Percentiles rank a stretch among this genome's conserved stretches.
phyloP scores from a whole-genome alignment of 106 monocot species.

The Dendrobium nobile region DNA sequence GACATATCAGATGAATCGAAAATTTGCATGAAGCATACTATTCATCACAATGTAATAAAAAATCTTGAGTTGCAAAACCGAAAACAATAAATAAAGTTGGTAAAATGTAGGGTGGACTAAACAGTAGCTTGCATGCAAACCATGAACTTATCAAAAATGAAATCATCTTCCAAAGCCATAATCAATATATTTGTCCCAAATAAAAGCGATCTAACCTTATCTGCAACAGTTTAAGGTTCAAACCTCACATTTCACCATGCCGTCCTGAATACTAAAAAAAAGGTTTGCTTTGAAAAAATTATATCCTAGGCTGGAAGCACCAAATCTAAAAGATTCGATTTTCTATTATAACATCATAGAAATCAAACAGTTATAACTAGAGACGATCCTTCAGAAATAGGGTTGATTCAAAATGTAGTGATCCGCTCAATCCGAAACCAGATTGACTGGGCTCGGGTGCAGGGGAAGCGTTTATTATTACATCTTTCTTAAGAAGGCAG shows the following conservation, averaged over 20 bases:
- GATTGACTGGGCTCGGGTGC: no score
- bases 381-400: background rate
- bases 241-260: background rate
- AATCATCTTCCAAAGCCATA: background rate
- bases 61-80: background rate
- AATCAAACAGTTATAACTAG: background rate
- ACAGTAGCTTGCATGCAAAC: background rate
- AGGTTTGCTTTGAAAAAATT: background rate
- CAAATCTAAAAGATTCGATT: background rate
- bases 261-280: background rate
- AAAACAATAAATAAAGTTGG: background rate
- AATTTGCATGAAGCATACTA: background rate
- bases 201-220: background rate
- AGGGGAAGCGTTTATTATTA: background rate
- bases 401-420: background rate
- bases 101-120: background rate
- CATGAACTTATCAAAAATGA: background rate
- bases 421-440: background rate
- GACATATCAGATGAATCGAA: background rate
- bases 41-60: background rate
- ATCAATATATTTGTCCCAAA: no score
- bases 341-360: background rate
- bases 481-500: background rate
- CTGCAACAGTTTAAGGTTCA: background rate
- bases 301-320: background rate